Conservation (phyloP, 495 filamentous ascomycete species). For the Podospora anserina region DNA sequence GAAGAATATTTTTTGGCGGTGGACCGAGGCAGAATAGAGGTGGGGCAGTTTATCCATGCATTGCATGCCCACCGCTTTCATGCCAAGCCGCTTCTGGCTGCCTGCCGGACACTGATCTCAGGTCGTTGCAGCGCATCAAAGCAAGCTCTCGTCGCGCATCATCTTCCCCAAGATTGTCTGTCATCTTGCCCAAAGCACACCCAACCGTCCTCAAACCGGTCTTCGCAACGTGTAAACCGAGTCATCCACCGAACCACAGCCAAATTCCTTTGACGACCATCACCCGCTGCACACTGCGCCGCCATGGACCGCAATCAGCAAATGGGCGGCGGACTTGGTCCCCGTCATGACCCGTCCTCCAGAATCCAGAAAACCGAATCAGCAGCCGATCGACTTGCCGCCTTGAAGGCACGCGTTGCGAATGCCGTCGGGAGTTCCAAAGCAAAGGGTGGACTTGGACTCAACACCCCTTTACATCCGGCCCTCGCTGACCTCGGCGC, state of each 20-base stretch:
- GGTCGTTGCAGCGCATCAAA: neutral
- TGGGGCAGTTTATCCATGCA: constrained; percentile 18
- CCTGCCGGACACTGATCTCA: neutral
- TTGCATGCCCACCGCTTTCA: neutral
- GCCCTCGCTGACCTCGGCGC: constrained; percentile 72
- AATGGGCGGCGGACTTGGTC: constrained; percentile 48
- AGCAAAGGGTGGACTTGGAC: constrained; percentile 71
- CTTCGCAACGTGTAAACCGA: too few relatives aligned
- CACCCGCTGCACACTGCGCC: constrained; percentile 14
- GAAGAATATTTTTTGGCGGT: constrained; percentile 43
- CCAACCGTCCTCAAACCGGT: too few relatives aligned
- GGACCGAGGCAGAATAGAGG: constrained; percentile 26
- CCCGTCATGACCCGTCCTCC: constrained; percentile 49
- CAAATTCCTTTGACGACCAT: neutral
- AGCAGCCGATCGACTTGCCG: constrained; percentile 54
- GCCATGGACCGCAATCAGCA: constrained; percentile 45
- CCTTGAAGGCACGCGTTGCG: constrained; percentile 80
- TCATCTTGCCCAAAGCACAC: too few relatives aligned
- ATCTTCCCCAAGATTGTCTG: neutral
- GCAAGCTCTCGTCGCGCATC: neutral
- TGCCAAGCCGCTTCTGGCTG: constrained; percentile 1
- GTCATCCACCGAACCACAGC: neutral
- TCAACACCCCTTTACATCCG: constrained; percentile 88
- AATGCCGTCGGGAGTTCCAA: constrained; percentile 63
- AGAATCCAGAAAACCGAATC: constrained; percentile 52